A percentile compares a stretch with the other conserved stretches of the same genome.
These are phyloP conservation scores for Metarhizium brunneum DNA, from an alignment of 2,329 filamentous ascomycete species.

Conservation along the genomic window DNA sequence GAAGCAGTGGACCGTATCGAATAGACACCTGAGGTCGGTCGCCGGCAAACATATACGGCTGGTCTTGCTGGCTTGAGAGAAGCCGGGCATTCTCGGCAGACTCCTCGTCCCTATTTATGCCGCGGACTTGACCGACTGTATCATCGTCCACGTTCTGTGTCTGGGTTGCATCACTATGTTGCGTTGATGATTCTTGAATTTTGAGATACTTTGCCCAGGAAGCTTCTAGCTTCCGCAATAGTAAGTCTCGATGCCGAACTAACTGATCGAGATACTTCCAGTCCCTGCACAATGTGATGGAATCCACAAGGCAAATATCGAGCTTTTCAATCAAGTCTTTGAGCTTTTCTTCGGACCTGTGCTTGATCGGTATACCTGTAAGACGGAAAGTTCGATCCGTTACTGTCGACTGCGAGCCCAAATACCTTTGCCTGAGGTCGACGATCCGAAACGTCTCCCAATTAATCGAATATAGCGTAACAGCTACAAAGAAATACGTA, in stretches of 20 bases:
- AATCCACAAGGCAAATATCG: conserved; percentile 82
- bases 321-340: conserved; percentile 81
- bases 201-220: conserved; percentile 64
- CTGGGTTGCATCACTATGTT: conserved; percentile 7
- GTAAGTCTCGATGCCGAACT: conserved; percentile 54
- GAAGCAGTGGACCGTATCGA: conserved; percentile 66
- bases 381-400: conserved; percentile 90
- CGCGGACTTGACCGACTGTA: conserved; percentile 20
- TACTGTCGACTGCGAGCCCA: conserved; percentile 89
- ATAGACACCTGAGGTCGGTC: conserved; percentile 61
- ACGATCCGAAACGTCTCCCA: conserved; percentile 80
- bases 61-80: conserved; percentile 36
- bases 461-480: conserved; percentile 77
- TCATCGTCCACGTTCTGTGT: conserved; percentile 5
- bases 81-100: conserved; percentile 51
- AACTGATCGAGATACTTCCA: conserved; percentile 76
- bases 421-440: conserved; percentile 75
- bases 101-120: conserved; percentile 26
- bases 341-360: conserved; percentile 75
- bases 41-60: conserved; percentile 27
- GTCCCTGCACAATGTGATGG: conserved; percentile 74
- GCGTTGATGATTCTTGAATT: conserved; percentile 13
- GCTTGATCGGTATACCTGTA: conserved; percentile 72
- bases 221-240: conserved; percentile 68
- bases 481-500: conserved; percentile 78